Evolutionary conservation across 225 moss, liverwort and hornwort genomes (phyloP).

Genomic region (Marchantia polymorpha): DNA sequence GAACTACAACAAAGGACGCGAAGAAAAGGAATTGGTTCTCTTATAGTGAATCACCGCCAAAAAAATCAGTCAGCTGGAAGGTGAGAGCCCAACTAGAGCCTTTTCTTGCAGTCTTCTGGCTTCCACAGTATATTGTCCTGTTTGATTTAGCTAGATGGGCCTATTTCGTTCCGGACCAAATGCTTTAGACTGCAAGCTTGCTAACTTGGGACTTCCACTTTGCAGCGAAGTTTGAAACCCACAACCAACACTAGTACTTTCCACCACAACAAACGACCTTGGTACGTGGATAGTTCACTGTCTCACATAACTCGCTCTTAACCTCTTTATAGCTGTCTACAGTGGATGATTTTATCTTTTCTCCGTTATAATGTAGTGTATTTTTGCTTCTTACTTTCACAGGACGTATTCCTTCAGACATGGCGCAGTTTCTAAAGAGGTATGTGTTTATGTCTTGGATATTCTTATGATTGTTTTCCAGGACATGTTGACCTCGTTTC

Average conservation of each 20-base stretch:
- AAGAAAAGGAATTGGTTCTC: neutral
- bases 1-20: neutral
- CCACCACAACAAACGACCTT: neutral
- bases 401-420: conserved; percentile 6
- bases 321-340: neutral
- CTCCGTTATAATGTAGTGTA: neutral
- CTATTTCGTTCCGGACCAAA: no score
- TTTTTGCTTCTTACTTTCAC: neutral
- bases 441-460: neutral
- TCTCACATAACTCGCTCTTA: neutral
- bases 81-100: neutral
- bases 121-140: no score
- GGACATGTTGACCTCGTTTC: neutral
- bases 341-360: neutral
- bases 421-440: neutral
- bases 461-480: no score
- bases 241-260: neutral
- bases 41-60: neutral
- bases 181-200: neutral
- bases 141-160: no score
- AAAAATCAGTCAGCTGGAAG: conserved; percentile 1
- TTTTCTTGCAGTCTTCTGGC: neutral
- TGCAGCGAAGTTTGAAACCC: neutral
- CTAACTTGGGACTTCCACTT: neutral
- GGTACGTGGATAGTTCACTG: neutral